Evolutionary conservation across 169 alveolate species (phyloP), one percentile per base, ranked within the genome.

Genomic region (Cytauxzoon felis): DNA sequence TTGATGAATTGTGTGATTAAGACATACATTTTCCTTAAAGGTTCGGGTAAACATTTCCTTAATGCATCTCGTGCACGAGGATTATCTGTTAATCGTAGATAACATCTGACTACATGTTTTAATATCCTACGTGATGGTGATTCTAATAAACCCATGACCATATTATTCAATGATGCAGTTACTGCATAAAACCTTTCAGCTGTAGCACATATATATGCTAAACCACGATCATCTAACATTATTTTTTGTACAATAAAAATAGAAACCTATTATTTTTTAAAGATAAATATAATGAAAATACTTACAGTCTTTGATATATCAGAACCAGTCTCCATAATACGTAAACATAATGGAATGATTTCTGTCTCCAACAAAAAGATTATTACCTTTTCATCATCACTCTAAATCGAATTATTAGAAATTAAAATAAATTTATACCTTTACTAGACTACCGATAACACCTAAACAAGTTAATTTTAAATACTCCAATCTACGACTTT

Each of bases 391-490:
- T 98, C 94, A 69, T 96, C 98, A 72, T 97, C 99, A 21, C 75
- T 78, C 90, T 82, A 59, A 6, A 26, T 33, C 7, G 18, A 0
- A 5, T 2, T 8, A 5, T 6, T 5, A 9, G 30, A 53, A 23
- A n/a, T n/a, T 9, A 19, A 6, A 13, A 1, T 9, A 1, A 0
- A n/a, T n/a, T n/a, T 45, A 36, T 13, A 95, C 98, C 90, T 96
- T 96, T 11, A 97, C 99, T 21, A 98, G 87, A 26, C 99, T 99
- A n/a, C 99, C 99, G 32, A 98, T 95, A 18, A 98, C 99, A 29
- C 99, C 99, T 27, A 98, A 84, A 8, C 98, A 91, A 0, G 99
- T 98, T 47, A 98, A 91, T 48, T 99, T 94, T 49, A 97, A 79
- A 79, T 96, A 96, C 87, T 98, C 99, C 73, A 93, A 94, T 1